Evolutionary conservation across 2,329 filamentous ascomycete genomes (phyloP).

Genomic region (Gaeumannomyces sp.): DNA sequence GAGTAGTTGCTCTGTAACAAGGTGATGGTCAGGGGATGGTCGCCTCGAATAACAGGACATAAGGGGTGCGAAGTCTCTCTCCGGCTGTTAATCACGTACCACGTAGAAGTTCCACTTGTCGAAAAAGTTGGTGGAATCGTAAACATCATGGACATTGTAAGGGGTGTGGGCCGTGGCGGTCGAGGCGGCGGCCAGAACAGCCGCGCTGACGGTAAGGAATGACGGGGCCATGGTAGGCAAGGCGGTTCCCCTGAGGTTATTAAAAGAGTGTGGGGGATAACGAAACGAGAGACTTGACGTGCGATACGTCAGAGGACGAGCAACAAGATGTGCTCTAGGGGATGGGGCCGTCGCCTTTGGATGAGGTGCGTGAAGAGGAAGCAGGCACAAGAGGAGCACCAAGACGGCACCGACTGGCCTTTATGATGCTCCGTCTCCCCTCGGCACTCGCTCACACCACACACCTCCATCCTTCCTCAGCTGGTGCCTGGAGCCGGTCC

Average conservation of each 20-base stretch:
- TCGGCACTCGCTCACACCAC: neutral
- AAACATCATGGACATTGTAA: constrained; percentile 33
- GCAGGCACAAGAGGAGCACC: neutral
- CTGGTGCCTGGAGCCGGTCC: constrained; percentile 1
- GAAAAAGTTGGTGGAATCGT: constrained; percentile 39
- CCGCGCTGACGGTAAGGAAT: constrained; percentile 32
- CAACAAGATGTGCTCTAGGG: constrained; percentile 24
- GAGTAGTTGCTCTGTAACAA: constrained; percentile 14
- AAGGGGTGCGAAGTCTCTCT: neutral
- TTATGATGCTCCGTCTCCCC: neutral
- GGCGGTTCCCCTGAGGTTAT: constrained; percentile 19
- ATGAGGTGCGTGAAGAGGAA: neutral
- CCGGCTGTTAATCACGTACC: constrained; percentile 19
- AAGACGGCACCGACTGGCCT: neutral
- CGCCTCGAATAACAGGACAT: neutral
- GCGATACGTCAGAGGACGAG: constrained; percentile 37
- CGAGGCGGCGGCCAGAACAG: constrained; percentile 27
- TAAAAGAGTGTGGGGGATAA: constrained; percentile 16
- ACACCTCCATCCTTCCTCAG: neutral
- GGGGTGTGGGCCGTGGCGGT: constrained; percentile 26
- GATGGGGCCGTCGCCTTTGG: neutral
- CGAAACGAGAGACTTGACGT: constrained; percentile 37
- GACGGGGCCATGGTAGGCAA: constrained; percentile 34
- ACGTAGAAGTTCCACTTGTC: constrained; percentile 38
- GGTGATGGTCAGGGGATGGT: neutral